Evolutionary conservation across 345 rosid genomes (phyloP), one percentile per base, ranked within the genome.

Genomic region (Aquilaria yunnanensis): DNA sequence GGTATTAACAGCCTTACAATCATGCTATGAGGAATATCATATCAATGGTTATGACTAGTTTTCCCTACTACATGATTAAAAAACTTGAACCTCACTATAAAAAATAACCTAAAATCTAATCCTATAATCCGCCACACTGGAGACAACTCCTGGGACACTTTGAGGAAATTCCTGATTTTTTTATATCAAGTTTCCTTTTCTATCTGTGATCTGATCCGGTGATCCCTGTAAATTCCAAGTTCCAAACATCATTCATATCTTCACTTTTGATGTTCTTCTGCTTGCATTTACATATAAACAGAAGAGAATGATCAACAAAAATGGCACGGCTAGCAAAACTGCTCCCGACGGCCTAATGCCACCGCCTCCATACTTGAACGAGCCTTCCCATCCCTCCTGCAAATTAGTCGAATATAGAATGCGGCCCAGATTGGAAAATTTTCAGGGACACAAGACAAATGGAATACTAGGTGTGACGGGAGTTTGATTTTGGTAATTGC

Each of bases 251-350:
- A 63, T 68, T 46, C 63, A 88, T 76, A 89, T 78, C 80, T 92
- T 89, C 66, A 87, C 71, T 80, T 87, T 89, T 8, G 77, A 83
- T 78, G 70, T 84, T 80, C 78, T 82, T 74, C 93, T 80, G 71
- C 84, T 80, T 37, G 85, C 80, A 64, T 77, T 89, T 83, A 85
- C 82, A 85, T 64, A 80, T 14, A 84, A 63, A 66, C 70, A 61
- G 52, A 77, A 57, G 67, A 84, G 64, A 33, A 73, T 13, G 54
- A 81, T 70, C 54, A 84, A 70, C 16, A 75, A 45, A 59, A 84
- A 16, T 14, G 78, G 69, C 63, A 74, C 64, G 50, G 63, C 69
- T 75, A 80, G 67, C 41, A 70, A 60, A 31, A 81, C 10, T 32
- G 58, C 70, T 67, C 72, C 77, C 90, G 86, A 77, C 30, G 67